Evolutionary conservation across 2,329 filamentous ascomycete species (phyloP).

Genomic region (Cercospora sp.): DNA sequence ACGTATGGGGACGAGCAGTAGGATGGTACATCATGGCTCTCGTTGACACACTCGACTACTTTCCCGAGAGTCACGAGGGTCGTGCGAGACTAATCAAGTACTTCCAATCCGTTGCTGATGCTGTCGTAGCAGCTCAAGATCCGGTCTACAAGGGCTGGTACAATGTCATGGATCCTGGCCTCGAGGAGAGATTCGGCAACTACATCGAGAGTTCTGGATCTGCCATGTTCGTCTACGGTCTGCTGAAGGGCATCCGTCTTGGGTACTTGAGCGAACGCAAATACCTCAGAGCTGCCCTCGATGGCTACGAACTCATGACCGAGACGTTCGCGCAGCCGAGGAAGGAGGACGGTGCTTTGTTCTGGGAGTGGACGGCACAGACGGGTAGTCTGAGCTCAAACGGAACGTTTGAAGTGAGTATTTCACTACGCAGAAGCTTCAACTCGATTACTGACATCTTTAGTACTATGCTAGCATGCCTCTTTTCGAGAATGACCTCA

Average conservation of each 20-base stretch:
- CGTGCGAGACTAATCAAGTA: constrained; percentile 39
- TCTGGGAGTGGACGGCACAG: constrained; percentile 53
- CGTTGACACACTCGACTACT: constrained; percentile 50
- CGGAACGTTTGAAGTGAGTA: constrained; percentile 51
- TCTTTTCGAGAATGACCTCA: constrained; percentile 30
- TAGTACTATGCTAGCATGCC: constrained; percentile 32
- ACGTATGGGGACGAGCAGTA: constrained; percentile 54
- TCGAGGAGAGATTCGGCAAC: constrained; percentile 47
- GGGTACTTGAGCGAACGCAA: constrained; percentile 36
- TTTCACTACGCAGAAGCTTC: not conserved
- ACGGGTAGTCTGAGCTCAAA: constrained; percentile 54
- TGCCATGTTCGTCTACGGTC: constrained; percentile 57
- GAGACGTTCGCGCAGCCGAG: constrained; percentile 50
- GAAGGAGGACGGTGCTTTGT: constrained; percentile 48
- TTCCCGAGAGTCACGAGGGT: constrained; percentile 19
- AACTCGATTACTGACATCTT: not conserved
- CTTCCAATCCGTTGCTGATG: constrained; percentile 42
- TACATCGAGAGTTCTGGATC: constrained; percentile 60
- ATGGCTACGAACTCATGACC: constrained; percentile 46
- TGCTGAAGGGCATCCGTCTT: constrained; percentile 49
- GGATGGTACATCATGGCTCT: constrained; percentile 57
- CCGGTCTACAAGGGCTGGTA: constrained; percentile 46
- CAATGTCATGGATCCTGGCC: constrained; percentile 54
- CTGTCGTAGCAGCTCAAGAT: constrained; percentile 44
- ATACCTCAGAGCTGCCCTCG: constrained; percentile 40